Evolutionary conservation across 225 moss, liverwort and hornwort species (phyloP).

Genomic region (Takakia lepidozioides): DNA sequence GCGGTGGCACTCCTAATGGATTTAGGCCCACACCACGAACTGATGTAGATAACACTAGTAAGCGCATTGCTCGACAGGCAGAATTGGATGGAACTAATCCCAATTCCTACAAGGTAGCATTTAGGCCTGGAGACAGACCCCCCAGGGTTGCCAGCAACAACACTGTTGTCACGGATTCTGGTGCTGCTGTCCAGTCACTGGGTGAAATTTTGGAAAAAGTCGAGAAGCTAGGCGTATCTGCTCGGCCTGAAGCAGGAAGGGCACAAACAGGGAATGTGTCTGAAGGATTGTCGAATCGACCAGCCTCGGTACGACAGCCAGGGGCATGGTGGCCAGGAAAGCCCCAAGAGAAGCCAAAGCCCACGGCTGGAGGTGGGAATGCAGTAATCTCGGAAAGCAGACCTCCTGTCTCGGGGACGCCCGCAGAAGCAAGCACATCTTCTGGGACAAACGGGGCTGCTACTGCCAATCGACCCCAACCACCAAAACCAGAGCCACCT

Average conservation of each 20-base stretch:
- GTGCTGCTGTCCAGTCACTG: constrained; percentile 17
- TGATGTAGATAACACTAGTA: not conserved
- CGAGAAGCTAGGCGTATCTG: constrained; percentile 36
- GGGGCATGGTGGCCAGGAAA: constrained; percentile 55
- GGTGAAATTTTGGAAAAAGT: constrained; percentile 48
- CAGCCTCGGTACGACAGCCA: constrained; percentile 12
- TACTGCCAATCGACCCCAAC: constrained; percentile 11
- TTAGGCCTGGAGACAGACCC: no score
- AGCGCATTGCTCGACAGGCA: no score
- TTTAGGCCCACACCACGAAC: not conserved
- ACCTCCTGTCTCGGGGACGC: constrained; percentile 1
- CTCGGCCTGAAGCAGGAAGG: not conserved
- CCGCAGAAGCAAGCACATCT: constrained; percentile 38
- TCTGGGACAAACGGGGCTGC: not conserved
- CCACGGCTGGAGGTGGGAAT: constrained; percentile 39
- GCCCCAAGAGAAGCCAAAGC: constrained; percentile 40
- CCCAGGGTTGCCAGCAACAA: not conserved
- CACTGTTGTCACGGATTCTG: constrained; percentile 2
- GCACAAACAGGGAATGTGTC: constrained; percentile 2
- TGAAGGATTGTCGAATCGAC: no score
- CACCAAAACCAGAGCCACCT: constrained; percentile 30
- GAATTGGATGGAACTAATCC: no score
- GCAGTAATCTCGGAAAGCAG: constrained; percentile 18
- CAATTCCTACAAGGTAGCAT: no score
- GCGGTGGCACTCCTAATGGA: not conserved